Base-by-base conservation (phyloP, 495 filamentous ascomycete genomes). In the Neurospora sp. region DNA sequence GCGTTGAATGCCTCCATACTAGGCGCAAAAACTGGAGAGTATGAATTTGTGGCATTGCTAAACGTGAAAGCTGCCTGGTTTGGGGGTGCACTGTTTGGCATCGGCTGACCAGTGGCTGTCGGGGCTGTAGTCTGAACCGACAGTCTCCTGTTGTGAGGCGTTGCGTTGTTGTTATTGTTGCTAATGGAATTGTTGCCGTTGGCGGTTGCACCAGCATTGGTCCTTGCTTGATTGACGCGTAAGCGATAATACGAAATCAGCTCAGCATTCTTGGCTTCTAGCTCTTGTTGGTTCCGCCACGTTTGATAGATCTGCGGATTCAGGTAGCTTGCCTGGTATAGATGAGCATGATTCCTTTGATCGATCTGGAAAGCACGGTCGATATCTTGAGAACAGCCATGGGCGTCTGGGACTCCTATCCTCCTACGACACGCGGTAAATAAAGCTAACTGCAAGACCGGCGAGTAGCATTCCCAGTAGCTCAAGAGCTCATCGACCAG, bases 401-500 rank as follows among this genome's bases (percentile, higher is more conserved):
- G 53, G 14, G 74, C 76, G 48, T 85, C 82, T 3, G 35, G 27
- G 3, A 83, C 74, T 0, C 80, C 83, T 14, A 85, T 48, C 31
- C 73, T 75, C 71, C 82, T 80, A 40, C 86, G 81, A 9, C 86
- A 83, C 1, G 89, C 87, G 22, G 85, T 84, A 72, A 90, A 93
- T 17, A 91, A 79, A 48, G 91, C 87, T 2, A 73, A 78, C 75
- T 91, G 87, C 12, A 93, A 73, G 3, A 85, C 81, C 0, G 85
- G 81, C 0, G 91, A 92, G 12, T 77, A 79, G 27, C 91, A 80
- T 2, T 77, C 73, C n/a, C 93, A 82, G 17, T 71, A 65, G 4
- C 69, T 72, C 27, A 86, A 74, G 1, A 93, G 79, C 77, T 94
- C 91, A 53, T 85, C 83, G 41, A 90, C 84, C 8, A 91, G 78